Base-by-base conservation (phyloP, 2,329 filamentous ascomycete genomes). In the Trichoderma sp. region DNA sequence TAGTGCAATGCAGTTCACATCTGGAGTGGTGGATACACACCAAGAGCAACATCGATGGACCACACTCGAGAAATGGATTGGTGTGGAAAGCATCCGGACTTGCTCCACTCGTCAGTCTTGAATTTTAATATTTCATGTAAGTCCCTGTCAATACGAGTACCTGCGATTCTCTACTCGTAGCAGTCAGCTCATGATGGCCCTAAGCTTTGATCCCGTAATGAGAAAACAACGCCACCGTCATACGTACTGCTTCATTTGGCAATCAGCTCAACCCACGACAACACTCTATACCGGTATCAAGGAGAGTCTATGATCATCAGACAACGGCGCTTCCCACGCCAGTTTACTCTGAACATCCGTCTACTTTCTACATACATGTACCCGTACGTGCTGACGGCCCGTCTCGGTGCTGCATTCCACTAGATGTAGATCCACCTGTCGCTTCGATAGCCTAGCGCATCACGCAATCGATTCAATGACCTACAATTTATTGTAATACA, bases 381-480 rank as follows among this genome's bases (percentile, higher is more conserved):
- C 45, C 18, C 18, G 14, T 50, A 59, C 18, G 16, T 50, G 64
- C 68, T 62, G 33, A 71, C 35, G 56, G 68, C 68, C 68, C 35
- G 68, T 50, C 59, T 63, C 38, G 50, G 27, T n/a, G 59, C 41
- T 50, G 31, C 56, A 50, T 24, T 29, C 29, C 69, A 38, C 59
- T 18, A 35, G 31, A 35, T 63, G 8, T n/a, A 35, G 59, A 64
- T 72, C 69, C 69, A 53, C 59, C 59, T 9, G 35, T 53, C 59
- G 69, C 56, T 33, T 72, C 38, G 69, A 72, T 35, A 72, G 59
- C 69, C 69, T 72, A 63, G 69, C 38, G 69, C 69, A 72, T 60
- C 67, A 41, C n/a, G 31, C 33, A 38, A 38, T 38, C 38, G 5
- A 33, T 21, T 63, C 33, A 12, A 63, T 63, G 60, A n/a, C 60